Base-by-base conservation (phyloP, 257 asterid species). In the Prunella vulgaris region DNA sequence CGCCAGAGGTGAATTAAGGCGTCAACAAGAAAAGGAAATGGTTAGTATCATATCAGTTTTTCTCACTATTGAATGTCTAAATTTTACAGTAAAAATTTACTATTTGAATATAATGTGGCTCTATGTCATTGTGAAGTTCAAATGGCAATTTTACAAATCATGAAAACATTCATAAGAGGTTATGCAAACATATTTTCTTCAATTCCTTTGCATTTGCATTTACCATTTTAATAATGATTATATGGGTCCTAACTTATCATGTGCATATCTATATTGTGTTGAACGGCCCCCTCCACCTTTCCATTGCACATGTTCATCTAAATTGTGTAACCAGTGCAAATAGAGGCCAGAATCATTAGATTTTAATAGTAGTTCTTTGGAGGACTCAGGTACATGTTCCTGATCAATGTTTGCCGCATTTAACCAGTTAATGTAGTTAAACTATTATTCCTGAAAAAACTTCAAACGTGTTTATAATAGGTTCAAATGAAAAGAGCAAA, bases 21-120 rank as follows among this genome's bases (percentile, higher is more conserved):
- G 90, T 72, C 89, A 77, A 58, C 90, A 89, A 77, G 95, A 91
- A 51, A 97, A 94, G 80, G 96, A 94, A 80, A 78, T 91, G 97
- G 99, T 93, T 66, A 83, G 90, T 73, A 35, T 62, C 52, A 46
- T 72, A 46, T 58, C 4, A 3, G 64, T 77, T 15, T 69, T 25
- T 14, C 22, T 30, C 51, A 25, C 72, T 52, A 18, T 63, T 59
- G 49, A 66, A 61, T 60, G 8, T 42, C 60, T 72, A 65, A 44
- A 49, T 69, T 48, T 3, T 20, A 17, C 15, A 35, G 35, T 49
- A n/a, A 27, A 25, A 17, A 51, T 60, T 32, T 56, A 67, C 51
- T 65, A 60, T 63, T 52, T 66, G 44, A 30, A 20, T 30, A 40
- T 56, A 71, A 49, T 10, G 20, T 51, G 15, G 73, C 40, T 66